These are phyloP conservation scores for Puya raimondii DNA, from an alignment of 176 grass and related monocot genomes.

Conservation along the genomic window DNA sequence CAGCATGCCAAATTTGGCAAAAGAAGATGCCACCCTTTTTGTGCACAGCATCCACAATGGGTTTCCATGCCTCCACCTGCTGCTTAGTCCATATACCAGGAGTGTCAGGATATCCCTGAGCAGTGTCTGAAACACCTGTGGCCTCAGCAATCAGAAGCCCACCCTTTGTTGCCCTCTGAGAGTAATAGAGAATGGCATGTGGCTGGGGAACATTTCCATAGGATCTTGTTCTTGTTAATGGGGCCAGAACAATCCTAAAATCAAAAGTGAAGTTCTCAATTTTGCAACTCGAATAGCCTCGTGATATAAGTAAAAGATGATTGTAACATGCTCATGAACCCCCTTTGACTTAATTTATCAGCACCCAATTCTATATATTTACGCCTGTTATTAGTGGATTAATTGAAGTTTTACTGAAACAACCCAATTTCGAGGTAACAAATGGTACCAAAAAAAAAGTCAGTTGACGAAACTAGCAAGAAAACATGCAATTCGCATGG, in stretches of 20 bases:
- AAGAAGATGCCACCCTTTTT: constrained; percentile 51
- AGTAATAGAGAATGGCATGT: constrained; percentile 48
- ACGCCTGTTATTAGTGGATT: too few relatives aligned
- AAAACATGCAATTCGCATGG: too few relatives aligned
- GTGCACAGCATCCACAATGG: constrained; percentile 49
- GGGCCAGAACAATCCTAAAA: constrained; percentile 40
- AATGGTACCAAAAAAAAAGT: too few relatives aligned
- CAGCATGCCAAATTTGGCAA: constrained; percentile 55
- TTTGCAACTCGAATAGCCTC: too few relatives aligned
- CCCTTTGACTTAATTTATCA: too few relatives aligned
- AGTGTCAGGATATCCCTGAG: constrained; percentile 60
- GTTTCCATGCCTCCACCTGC: constrained; percentile 68
- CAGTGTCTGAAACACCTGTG: constrained; percentile 60
- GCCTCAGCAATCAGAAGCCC: constrained; percentile 51
- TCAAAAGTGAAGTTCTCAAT: not conserved
- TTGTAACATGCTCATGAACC: too few relatives aligned
- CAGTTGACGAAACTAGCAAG: too few relatives aligned
- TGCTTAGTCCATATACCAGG: constrained; percentile 58
- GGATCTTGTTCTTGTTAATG: constrained; percentile 46
- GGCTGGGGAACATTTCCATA: constrained; percentile 34
- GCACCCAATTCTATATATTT: too few relatives aligned
- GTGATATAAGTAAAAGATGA: too few relatives aligned
- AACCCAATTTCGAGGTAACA: too few relatives aligned
- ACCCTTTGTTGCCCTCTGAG: constrained; percentile 40
- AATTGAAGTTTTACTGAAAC: too few relatives aligned